Base-by-base conservation (phyloP, 2,329 filamentous ascomycete species). In the Botrytis sinoallii region DNA sequence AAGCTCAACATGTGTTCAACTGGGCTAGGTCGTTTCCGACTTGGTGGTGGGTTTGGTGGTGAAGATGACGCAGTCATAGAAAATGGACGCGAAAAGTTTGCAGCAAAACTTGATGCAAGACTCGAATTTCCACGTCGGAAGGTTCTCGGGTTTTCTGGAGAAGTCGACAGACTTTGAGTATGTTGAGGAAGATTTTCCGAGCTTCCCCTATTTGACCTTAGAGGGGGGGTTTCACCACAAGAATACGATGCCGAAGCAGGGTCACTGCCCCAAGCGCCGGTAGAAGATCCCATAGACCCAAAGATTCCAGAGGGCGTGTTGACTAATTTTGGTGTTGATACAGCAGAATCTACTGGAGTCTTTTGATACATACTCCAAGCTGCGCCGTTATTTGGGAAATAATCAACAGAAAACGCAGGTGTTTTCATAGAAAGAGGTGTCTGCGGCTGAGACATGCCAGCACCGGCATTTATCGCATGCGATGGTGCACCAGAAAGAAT, bases 361-460 rank as follows among this genome's bases (percentile, higher is more conserved):
- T 84, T 85, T 69, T 84, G 84, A 76, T 86, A 85, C 38, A 84
- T 79, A 46, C 84, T 85, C 88, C 88, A 89, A 20, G 86, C 82
- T 1, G 85, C 85, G 2, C 85, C 85, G 75, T 90, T 86, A 0
- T 86, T 88, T 1, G 90, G 89, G 75, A 91, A 91, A 78, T 92
- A 92, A 74, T 91, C 89, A 3, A 92, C 82, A 0, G 90, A 91
- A 77, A 91, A 92, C 0, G 89, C 88, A 0, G 90, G 89, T 0
- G 88, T 89, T 80, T 91, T 91, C 84, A 91, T 86, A 4, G 89
- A 86, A 22, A 92, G 83, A 12, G 90, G 90, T 40, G 88, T 90
- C 76, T 91, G 88, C 9, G 88, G 85, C 72, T 89, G 86, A 0
- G 87, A 85, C 70, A 90, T 83, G 73, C 85, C 85, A 2, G 86